Evolutionary conservation across 2,329 filamentous ascomycete species (phyloP), one percentile per base, ranked within the genome.

Genomic region (Colletotrichum sp.): DNA sequence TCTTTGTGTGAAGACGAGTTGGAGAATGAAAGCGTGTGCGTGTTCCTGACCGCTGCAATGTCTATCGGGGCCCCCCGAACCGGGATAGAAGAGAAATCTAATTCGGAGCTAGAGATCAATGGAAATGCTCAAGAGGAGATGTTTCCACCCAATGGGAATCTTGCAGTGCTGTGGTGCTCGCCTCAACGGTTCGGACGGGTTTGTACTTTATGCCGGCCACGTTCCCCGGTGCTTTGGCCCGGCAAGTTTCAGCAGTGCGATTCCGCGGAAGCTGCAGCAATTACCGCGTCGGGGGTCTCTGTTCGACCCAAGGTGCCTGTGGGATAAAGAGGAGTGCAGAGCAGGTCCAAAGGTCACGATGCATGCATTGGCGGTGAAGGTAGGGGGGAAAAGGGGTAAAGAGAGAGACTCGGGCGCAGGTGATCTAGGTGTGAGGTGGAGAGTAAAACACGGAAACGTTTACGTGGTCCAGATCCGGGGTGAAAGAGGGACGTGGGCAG

Each of bases 171-270:
- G 36, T 26, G 55, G 12, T 64, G n/a, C 8, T 15, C 16, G 15
- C 62, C 24, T 64, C n/a, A 12, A 24, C n/a, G 44, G 44, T 59
- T 75, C 44, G 28, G 70, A 75, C 22, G 74, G 16, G 36, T 57
- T 68, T 44, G 55, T 52, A 18, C 15, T 55, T 55, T 28, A 55
- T 44, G 44, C 63, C 69, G 57, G 44, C 22, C 36, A 62, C 8
- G n/a, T 65, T 65, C 57, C 74, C 57, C 70, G 65, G 70, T 75
- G 74, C 57, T 73, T 39, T 68, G 64, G 48, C 64, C 39, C 36
- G 34, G 26, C 15, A n/a, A 36, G 74, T 75, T 73, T 68, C 73
- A 75, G 44, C 57, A 36, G 18, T 15, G n/a, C 26, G 18, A 24
- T 39, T 73, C 48, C 59, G 64, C 28, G 48, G 67, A 59, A 71